phyloP scores from a whole-genome alignment of 257 asterid species.

The Solanum pennellii region DNA sequence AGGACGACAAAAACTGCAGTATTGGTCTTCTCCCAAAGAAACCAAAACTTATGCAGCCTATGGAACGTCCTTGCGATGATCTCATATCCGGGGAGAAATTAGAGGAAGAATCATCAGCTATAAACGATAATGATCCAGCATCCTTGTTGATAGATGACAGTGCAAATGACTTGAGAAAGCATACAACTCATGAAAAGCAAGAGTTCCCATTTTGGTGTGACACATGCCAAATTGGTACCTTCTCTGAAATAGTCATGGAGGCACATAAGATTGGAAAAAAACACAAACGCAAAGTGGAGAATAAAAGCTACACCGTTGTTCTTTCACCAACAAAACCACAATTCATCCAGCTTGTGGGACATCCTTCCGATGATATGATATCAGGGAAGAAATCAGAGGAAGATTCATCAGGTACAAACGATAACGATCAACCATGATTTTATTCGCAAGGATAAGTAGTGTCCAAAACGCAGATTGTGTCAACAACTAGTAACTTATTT shows the following conservation, averaged over 20 bases:
- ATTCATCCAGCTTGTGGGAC: not conserved
- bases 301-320: not conserved
- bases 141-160: not conserved
- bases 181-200: not conserved
- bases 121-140: not conserved
- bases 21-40: slow-evolving; percentile 17
- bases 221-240: slow-evolving; percentile 25
- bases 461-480: too few species aligned
- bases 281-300: slow-evolving; percentile 41
- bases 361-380: not conserved
- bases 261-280: slow-evolving; percentile 36
- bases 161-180: not conserved
- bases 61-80: not conserved
- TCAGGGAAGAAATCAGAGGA: not conserved
- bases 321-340: not conserved
- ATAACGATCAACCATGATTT: not conserved
- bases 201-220: slow-evolving; percentile 32
- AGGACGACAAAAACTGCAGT: slow-evolving; percentile 6
- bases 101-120: not conserved
- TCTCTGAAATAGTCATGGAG: slow-evolving; percentile 4
- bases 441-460: not conserved
- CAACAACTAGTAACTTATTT: too few species aligned
- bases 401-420: not conserved
- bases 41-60: not conserved
- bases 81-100: not conserved